Evolutionary conservation across 2,329 filamentous ascomycete species (phyloP).

Genomic region (Colletotrichum plurivorum): DNA sequence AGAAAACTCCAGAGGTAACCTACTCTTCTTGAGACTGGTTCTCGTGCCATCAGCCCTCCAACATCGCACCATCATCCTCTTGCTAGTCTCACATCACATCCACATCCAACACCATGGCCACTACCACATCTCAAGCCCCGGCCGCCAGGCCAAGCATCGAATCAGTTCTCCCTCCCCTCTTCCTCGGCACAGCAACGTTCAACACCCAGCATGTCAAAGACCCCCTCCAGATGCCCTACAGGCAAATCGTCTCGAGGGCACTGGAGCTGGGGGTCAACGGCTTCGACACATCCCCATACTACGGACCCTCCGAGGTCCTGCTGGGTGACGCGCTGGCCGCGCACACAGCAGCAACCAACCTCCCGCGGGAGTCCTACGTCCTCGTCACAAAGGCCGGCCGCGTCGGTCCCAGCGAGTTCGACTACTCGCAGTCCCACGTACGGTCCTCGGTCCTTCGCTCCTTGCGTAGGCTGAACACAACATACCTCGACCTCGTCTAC

Average conservation of each 20-base stretch:
- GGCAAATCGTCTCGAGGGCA: conserved; percentile 34
- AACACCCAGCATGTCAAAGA: conserved; percentile 82
- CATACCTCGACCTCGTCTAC: conserved; percentile 84
- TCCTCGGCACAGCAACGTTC: conserved; percentile 92
- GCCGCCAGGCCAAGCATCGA: conserved; percentile 26
- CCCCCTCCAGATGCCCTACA: conserved; percentile 38
- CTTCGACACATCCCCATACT: conserved; percentile 40
- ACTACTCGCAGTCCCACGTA: conserved; percentile 37
- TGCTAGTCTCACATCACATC: background rate
- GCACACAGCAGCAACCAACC: conserved; percentile 69
- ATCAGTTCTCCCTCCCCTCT: conserved; percentile 79
- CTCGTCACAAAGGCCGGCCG: conserved; percentile 37
- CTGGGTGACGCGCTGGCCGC: conserved; percentile 57
- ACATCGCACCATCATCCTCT: conserved; percentile 3
- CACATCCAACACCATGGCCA: conserved; percentile 20
- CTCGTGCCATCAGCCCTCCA: background rate
- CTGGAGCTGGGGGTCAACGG: conserved; percentile 36
- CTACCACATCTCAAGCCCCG: conserved; percentile 25
- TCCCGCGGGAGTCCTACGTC: conserved; percentile 48
- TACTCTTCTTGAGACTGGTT: background rate
- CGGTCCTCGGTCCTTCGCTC: conserved; percentile 76
- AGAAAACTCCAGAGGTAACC: background rate
- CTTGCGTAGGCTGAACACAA: conserved; percentile 73
- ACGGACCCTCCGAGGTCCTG: conserved; percentile 37
- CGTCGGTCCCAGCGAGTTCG: conserved; percentile 34